Percentiles rank a stretch among this genome's conserved stretches.
Evolutionary conservation across 2,329 filamentous ascomycete species (phyloP).

Genomic region (Blumeria graminis): DNA sequence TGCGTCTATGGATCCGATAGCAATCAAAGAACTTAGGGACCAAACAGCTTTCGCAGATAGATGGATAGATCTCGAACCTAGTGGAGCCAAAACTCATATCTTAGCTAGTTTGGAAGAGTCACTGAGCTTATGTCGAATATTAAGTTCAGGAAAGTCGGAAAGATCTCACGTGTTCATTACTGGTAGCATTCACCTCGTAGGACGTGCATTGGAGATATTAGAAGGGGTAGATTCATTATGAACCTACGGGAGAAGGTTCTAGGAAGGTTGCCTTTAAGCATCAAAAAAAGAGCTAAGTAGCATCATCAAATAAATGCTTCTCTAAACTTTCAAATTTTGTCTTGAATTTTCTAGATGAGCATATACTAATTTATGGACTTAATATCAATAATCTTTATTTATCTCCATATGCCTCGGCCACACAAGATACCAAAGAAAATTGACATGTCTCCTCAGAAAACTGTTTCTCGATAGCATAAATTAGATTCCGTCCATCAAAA

Average conservation of each 20-base stretch:
- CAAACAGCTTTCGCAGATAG: slow-evolving; percentile 30
- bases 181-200: slow-evolving; percentile 38
- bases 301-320: too few relatives aligned
- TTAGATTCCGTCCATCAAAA: too few relatives aligned
- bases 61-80: slow-evolving; percentile 14
- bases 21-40: slow-evolving; percentile 31
- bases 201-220: slow-evolving; percentile 47
- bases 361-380: too few relatives aligned
- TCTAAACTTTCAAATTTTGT: too few relatives aligned
- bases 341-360: too few relatives aligned
- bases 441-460: too few relatives aligned
- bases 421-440: too few relatives aligned
- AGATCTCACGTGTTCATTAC: slow-evolving; percentile 23
- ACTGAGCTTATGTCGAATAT: slow-evolving; percentile 11
- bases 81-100: slow-evolving; percentile 20
- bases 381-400: too few relatives aligned
- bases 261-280: too few relatives aligned
- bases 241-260: neutral
- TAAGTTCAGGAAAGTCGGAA: slow-evolving; percentile 1
- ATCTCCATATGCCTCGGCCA: too few relatives aligned
- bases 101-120: slow-evolving; percentile 22
- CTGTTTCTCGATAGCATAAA: too few relatives aligned
- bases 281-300: too few relatives aligned
- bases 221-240: slow-evolving; percentile 20
- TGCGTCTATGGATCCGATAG: slow-evolving; percentile 16